Evolutionary conservation across 2,329 filamentous ascomycete species (phyloP).

Genomic region (Verticillium albo-atrum): DNA sequence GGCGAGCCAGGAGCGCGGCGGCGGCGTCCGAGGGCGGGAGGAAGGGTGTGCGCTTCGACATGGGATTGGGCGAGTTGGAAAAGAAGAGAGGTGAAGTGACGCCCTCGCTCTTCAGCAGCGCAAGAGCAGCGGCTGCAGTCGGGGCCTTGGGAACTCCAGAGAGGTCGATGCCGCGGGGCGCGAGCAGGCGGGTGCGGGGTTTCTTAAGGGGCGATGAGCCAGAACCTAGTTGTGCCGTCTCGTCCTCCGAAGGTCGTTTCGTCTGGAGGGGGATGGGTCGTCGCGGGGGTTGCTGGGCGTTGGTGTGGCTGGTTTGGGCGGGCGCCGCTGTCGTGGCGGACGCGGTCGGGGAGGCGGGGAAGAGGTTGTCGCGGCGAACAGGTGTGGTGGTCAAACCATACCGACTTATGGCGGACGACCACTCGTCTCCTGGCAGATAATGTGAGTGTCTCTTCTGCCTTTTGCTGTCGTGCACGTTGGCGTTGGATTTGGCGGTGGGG

Average conservation of each 20-base stretch:
- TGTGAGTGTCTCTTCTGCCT: slow-evolving; percentile 8
- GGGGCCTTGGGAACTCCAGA: slow-evolving; percentile 20
- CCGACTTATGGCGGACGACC: slow-evolving; percentile 17
- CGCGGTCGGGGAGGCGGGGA: slow-evolving; percentile 4
- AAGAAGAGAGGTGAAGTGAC: slow-evolving; percentile 50
- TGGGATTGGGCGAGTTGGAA: slow-evolving; percentile 34
- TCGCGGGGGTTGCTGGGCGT: slow-evolving; percentile 4
- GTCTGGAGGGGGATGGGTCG: slow-evolving; percentile 11
- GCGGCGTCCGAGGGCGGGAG: slow-evolving; percentile 36
- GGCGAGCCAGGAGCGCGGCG: slow-evolving; percentile 41
- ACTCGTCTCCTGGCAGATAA: slow-evolving; percentile 6
- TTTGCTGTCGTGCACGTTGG: background rate
- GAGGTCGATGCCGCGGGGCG: slow-evolving; percentile 41
- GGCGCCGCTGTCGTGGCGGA: slow-evolving; percentile 5
- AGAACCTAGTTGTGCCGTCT: background rate
- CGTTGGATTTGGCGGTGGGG: background rate
- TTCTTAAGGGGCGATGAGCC: slow-evolving; percentile 37
- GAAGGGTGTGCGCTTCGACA: slow-evolving; percentile 29
- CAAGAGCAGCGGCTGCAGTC: slow-evolving; percentile 14
- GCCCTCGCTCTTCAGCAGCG: slow-evolving; percentile 23
- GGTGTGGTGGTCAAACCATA: slow-evolving; percentile 23
- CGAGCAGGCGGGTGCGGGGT: slow-evolving; percentile 39
- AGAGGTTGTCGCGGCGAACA: slow-evolving; percentile 3
- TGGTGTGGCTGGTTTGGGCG: background rate
- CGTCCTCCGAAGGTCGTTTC: slow-evolving; percentile 23